Base-by-base conservation (phyloP, 768 basidiomycete genomes). In the Boletales sp. region DNA sequence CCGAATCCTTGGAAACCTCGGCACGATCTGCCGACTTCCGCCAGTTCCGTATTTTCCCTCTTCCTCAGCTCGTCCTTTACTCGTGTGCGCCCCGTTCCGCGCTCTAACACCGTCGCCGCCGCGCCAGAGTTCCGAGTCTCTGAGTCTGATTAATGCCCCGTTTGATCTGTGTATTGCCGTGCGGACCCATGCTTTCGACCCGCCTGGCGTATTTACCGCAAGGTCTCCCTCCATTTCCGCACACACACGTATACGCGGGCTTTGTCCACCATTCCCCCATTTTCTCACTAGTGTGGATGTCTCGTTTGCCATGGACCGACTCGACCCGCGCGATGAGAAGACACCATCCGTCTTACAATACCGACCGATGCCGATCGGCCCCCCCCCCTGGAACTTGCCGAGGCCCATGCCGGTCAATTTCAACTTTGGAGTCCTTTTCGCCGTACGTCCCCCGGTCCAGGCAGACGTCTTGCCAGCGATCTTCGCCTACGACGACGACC, bases 381-480 rank as follows among this genome's bases (percentile, higher is more conserved):
- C 53, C 42, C 10, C 32, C 52, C 53, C 42, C 10, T 9, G 12
- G 19, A 4, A 4, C 19, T 38, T 56, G 24, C 46, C 45, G 45
- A 24, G 30, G 24, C 13, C n/a, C 31, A 27, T 39, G 46, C 43
- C 43, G 18, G 27, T 21, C 13, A 32, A 18, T 21, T 24, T 17
- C 34, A 10, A 10, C 34, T 12, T n/a, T 35, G 18, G 67, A 56
- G 63, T 12, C 41, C 27, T 67, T 69, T 65, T 59, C 47, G 66
- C 65, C 11, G 53, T 51, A 54, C 43, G 55, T 47, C 27, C 39
- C 45, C n/a, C n/a, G n/a, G n/a, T n/a, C n/a, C n/a, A n/a, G n/a
- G n/a, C n/a, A n/a, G n/a, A n/a, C n/a, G n/a, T n/a, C n/a, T n/a
- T n/a, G n/a, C n/a, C n/a, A 13, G 34, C 34, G 15, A 34, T 34